Evolutionary conservation across 1,139 yeast species (phyloP).

Genomic region (Hansenula anomala): DNA sequence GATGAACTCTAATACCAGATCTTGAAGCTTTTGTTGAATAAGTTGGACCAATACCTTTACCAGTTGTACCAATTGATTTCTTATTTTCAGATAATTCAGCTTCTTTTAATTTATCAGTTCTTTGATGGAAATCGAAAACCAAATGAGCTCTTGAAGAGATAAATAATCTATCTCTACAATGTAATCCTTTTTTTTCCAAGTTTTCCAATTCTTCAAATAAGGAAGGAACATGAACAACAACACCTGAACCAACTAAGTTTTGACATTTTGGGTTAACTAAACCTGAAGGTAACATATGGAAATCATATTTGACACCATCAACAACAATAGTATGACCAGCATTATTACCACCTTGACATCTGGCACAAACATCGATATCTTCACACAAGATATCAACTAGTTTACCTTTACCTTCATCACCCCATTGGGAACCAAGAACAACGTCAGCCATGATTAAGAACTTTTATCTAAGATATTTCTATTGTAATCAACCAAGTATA

Average conservation of each 20-base stretch:
- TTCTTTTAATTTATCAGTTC: constrained; percentile 93
- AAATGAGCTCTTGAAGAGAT: constrained; percentile 92
- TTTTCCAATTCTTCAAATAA: constrained; percentile 82
- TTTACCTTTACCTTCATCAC: constrained; percentile 99
- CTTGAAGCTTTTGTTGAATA: constrained; percentile 96
- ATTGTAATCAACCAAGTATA: constrained; percentile 1
- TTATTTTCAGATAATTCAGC: constrained; percentile 81
- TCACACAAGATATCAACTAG: constrained; percentile 92
- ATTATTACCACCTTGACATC: constrained; percentile 99
- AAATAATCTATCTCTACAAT: constrained; percentile 77
- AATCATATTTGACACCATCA: constrained; percentile 81
- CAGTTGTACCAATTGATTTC: constrained; percentile 96
- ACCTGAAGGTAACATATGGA: constrained; percentile 98
- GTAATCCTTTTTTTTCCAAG: constrained; percentile 74
- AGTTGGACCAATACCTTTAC: constrained; percentile 99
- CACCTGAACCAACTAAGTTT: constrained; percentile 93
- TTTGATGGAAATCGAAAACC: constrained; percentile 96
- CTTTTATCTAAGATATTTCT: no score
- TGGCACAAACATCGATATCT: constrained; percentile 91
- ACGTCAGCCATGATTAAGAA: constrained; percentile 42
- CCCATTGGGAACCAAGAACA: constrained; percentile 98
- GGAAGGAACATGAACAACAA: constrained; percentile 92
- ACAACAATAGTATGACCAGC: constrained; percentile 99
- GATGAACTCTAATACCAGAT: constrained; percentile 96
- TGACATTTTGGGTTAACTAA: constrained; percentile 87